Conservation (phyloP, 768 basidiomycete genomes). For the Boletellus ananas region DNA sequence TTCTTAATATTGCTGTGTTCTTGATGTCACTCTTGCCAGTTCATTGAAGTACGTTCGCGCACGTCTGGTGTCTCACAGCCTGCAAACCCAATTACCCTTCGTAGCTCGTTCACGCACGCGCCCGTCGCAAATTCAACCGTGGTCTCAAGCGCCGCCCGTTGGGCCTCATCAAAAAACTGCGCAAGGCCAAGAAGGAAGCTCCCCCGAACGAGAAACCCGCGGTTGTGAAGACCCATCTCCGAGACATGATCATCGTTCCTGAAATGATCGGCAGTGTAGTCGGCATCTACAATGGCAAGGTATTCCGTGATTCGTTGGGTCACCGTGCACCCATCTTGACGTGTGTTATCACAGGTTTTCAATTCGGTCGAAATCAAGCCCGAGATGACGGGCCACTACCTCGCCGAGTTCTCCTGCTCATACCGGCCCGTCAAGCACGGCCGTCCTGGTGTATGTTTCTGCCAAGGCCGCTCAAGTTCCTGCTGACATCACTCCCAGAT, state of each 20-base stretch:
- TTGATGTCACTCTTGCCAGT: conserved; percentile 39
- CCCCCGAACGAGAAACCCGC: conserved; percentile 98
- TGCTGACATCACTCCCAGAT: conserved; percentile 45
- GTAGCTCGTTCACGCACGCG: conserved; percentile 96
- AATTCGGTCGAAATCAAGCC: conserved; percentile 99
- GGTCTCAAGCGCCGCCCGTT: conserved; percentile 98
- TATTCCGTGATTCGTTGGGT: conserved; percentile 30
- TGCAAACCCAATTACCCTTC: background rate
- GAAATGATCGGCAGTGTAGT: conserved; percentile 99
- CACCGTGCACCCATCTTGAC: background rate
- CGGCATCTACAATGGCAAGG: conserved; percentile 98
- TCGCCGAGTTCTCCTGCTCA: conserved; percentile 94
- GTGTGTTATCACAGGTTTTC: conserved; percentile 55
- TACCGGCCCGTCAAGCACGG: conserved; percentile 99
- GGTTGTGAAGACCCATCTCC: conserved; percentile 98
- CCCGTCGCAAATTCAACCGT: conserved; percentile 97
- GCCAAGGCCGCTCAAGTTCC: background rate
- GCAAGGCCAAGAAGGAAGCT: conserved; percentile 99
- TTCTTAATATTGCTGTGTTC: background rate
- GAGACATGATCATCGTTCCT: conserved; percentile 99
- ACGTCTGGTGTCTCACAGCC: conserved; percentile 5
- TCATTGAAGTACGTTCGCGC: conserved; percentile 63
- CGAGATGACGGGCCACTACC: conserved; percentile 99
- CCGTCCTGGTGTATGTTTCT: conserved; percentile 85
- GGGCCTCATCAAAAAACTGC: conserved; percentile 98